phyloP scores from a whole-genome alignment of 2,329 filamentous ascomycete genomes.

The Xylariales sp. region DNA sequence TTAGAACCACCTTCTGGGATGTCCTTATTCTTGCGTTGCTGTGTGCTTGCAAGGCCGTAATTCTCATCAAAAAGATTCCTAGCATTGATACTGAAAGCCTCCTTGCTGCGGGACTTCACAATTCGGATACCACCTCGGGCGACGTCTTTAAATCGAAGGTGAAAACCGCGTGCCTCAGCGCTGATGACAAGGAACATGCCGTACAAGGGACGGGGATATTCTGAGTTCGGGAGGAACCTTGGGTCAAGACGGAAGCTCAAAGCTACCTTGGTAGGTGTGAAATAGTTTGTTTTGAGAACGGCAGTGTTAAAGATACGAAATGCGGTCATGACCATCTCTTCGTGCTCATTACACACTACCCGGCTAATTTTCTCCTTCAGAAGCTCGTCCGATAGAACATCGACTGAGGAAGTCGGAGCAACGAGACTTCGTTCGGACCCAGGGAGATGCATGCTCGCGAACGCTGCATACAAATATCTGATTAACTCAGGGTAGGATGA shows the following conservation, averaged over 20 bases:
- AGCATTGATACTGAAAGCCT: constrained; percentile 96
- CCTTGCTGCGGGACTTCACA: constrained; percentile 96
- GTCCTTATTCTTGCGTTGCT: constrained; percentile 99
- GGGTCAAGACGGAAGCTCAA: constrained; percentile 95
- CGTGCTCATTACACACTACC: constrained; percentile 90
- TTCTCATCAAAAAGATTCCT: constrained; percentile 98
- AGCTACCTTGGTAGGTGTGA: constrained; percentile 96
- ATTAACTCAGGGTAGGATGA: constrained; percentile 88
- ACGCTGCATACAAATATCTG: constrained; percentile 87
- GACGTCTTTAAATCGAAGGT: constrained; percentile 96
- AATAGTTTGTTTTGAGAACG: constrained; percentile 97
- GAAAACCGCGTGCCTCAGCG: constrained; percentile 96
- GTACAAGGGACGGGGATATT: constrained; percentile 93
- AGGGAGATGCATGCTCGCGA: constrained; percentile 84
- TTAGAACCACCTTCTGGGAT: constrained; percentile 98
- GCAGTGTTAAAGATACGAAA: constrained; percentile 96
- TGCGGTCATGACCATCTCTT: constrained; percentile 97
- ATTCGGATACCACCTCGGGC: constrained; percentile 97
- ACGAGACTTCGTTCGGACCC: constrained; percentile 64
- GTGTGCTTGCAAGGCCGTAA: constrained; percentile 96
- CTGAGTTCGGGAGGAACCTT: constrained; percentile 85
- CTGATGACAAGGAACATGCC: constrained; percentile 99
- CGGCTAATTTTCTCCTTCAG: constrained; percentile 82
- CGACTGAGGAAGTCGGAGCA: constrained; percentile 66
- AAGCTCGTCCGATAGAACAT: constrained; percentile 79